These are phyloP conservation scores for Trematosphaeria pertusa DNA, from an alignment of 2,329 filamentous ascomycete genomes.

Conservation along the genomic window DNA sequence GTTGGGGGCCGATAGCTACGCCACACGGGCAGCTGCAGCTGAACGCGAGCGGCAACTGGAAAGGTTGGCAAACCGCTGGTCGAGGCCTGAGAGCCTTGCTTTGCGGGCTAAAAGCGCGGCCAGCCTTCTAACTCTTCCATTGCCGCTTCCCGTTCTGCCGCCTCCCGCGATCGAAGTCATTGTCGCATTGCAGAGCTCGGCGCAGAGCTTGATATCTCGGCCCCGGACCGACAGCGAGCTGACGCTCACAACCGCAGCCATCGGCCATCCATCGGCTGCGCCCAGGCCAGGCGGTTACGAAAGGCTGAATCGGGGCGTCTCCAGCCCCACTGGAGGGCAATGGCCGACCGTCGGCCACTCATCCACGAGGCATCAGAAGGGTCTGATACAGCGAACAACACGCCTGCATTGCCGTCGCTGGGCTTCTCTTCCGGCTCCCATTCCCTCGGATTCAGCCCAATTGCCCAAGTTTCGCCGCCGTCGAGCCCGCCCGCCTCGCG, in stretches of 20 bases:
- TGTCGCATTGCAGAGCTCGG: too few species aligned
- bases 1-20: slow-evolving; percentile 11
- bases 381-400: slow-evolving; percentile 33
- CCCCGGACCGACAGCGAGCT: too few species aligned
- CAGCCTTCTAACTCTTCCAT: not conserved
- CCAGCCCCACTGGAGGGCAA: slow-evolving; percentile 15
- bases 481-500: slow-evolving; percentile 36
- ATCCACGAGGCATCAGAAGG: slow-evolving; percentile 35
- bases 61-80: slow-evolving; percentile 6
- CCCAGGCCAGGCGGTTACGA: slow-evolving; percentile 24
- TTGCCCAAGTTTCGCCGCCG: slow-evolving; percentile 24
- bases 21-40: slow-evolving; percentile 8
- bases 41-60: slow-evolving; percentile 2
- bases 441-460: slow-evolving; percentile 25
- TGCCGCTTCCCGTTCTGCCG: not conserved
- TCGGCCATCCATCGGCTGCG: too few species aligned
- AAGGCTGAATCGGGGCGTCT: slow-evolving; percentile 11
- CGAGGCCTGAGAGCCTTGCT: slow-evolving; percentile 7
- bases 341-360: slow-evolving; percentile 42
- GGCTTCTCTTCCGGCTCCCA: slow-evolving; percentile 34
- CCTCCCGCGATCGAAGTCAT: not conserved
- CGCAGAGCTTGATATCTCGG: not conserved
- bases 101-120: slow-evolving; percentile 5
- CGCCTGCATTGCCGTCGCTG: slow-evolving; percentile 35
- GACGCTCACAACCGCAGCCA: too few species aligned